phyloP scores from a whole-genome alignment of 768 basidiomycete genomes.

The Termitomyces sp. region DNA sequence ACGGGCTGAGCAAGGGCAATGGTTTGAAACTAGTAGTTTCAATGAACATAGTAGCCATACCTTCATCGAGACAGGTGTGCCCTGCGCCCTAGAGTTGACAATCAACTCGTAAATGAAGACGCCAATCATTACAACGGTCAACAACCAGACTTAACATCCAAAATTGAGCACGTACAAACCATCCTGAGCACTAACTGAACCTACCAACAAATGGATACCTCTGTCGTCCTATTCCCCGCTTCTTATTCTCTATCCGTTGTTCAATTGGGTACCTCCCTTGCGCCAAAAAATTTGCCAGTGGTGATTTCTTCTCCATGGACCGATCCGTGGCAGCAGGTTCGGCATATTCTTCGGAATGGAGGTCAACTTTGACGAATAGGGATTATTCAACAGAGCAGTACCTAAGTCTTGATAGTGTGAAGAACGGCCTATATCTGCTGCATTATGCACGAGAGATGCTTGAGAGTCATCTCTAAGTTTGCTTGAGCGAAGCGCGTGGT shows the following conservation, averaged over 20 bases:
- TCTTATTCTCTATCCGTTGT: slow-evolving; percentile 87
- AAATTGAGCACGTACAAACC: slow-evolving; percentile 14
- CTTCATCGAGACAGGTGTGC: slow-evolving; percentile 84
- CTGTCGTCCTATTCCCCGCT: slow-evolving; percentile 81
- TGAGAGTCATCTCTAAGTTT: slow-evolving; percentile 27
- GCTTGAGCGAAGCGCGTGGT: slow-evolving; percentile 5
- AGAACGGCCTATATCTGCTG: slow-evolving; percentile 38
- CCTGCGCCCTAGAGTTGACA: slow-evolving; percentile 71
- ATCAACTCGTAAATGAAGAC: slow-evolving; percentile 87
- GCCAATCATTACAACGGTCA: slow-evolving; percentile 66
- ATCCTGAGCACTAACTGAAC: slow-evolving; percentile 11
- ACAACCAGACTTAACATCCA: slow-evolving; percentile 49
- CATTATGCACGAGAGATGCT: slow-evolving; percentile 46
- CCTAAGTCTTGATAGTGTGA: slow-evolving; percentile 55
- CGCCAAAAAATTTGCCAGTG: slow-evolving; percentile 43
- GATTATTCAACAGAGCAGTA: slow-evolving; percentile 23
- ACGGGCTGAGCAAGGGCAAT: slow-evolving; percentile 48
- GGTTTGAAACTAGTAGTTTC: neutral
- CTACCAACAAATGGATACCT: slow-evolving; percentile 73
- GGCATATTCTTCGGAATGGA: slow-evolving; percentile 52
- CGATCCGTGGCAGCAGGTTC: slow-evolving; percentile 44
- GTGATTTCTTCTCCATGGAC: slow-evolving; percentile 38
- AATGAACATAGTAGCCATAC: slow-evolving; percentile 31
- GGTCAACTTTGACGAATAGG: slow-evolving; percentile 5
- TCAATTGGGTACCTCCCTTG: slow-evolving; percentile 60